A percentile compares a stretch with the other conserved stretches of the same genome.
Evolutionary conservation across 805 yeast species (phyloP).

Genomic region (Starmera quercuum): DNA sequence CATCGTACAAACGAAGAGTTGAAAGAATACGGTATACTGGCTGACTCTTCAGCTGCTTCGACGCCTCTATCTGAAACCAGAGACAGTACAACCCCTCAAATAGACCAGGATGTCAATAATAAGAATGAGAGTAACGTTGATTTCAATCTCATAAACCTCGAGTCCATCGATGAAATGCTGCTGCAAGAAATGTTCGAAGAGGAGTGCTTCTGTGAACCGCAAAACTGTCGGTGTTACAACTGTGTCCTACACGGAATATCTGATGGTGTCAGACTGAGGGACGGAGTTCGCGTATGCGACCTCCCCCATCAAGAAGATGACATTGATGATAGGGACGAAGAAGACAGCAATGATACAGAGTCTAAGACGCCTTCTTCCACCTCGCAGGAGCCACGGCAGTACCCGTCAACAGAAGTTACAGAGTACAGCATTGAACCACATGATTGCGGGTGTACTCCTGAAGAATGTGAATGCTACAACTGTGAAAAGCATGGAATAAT

Average conservation of each 20-base stretch:
- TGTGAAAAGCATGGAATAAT: conserved; percentile 14
- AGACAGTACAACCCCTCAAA: not conserved
- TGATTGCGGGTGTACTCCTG: conserved; percentile 16
- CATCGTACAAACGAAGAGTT: conserved; percentile 20
- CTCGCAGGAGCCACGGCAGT: too few relatives aligned
- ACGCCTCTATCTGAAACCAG: conserved; percentile 6
- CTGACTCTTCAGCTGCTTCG: conserved; percentile 8
- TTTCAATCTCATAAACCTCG: conserved; percentile 7
- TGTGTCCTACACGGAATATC: conserved; percentile 17
- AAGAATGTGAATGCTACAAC: conserved; percentile 15
- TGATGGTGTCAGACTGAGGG: conserved; percentile 14
- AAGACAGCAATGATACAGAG: not conserved
- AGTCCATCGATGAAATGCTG: conserved; percentile 14
- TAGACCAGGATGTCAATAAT: not conserved
- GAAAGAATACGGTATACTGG: conserved; percentile 14
- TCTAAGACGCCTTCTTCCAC: not conserved
- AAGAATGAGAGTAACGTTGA: not conserved
- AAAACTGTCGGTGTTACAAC: conserved; percentile 11
- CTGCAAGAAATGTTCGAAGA: conserved; percentile 10
- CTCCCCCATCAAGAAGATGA: not conserved
- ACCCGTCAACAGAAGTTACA: too few relatives aligned
- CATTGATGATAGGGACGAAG: not conserved
- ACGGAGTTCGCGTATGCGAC: conserved; percentile 8
- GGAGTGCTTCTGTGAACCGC: conserved; percentile 11
- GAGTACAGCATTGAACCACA: conserved; percentile 3